These are phyloP conservation scores for Malus fusca DNA, from an alignment of 306 rosid species.

Conservation along the genomic window DNA sequence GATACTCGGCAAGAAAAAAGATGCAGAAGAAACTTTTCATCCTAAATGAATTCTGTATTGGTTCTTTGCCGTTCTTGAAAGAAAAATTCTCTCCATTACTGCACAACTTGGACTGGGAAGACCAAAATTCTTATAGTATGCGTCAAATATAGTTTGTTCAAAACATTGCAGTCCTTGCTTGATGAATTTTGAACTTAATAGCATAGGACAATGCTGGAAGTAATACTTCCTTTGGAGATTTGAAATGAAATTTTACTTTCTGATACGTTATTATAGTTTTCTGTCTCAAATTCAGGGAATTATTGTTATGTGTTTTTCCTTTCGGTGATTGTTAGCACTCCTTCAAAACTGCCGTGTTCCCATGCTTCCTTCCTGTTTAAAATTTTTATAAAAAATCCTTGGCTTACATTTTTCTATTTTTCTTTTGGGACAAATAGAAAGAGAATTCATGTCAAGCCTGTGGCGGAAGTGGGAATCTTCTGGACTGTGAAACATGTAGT, in stretches of 20 bases:
- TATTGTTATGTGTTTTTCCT: neutral
- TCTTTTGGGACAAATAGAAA: slow-evolving; percentile 40
- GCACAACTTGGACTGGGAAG: neutral
- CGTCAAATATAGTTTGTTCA: neutral
- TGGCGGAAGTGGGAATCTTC: slow-evolving; percentile 73
- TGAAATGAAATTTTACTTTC: neutral
- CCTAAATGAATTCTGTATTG: neutral
- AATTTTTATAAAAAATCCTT: neutral
- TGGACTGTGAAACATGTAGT: slow-evolving; percentile 75
- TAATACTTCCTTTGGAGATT: neutral
- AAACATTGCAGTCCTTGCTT: neutral
- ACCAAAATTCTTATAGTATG: neutral
- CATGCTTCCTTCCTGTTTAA: neutral
- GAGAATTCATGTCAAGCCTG: slow-evolving; percentile 93
- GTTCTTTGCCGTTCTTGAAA: neutral
- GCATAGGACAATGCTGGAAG: neutral
- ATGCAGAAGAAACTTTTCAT: neutral
- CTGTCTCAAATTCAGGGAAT: neutral
- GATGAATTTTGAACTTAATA: neutral
- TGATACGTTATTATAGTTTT: neutral
- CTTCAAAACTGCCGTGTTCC: neutral
- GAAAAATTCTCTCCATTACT: neutral
- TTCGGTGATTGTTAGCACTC: neutral
- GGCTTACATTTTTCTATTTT: slow-evolving; percentile 1
- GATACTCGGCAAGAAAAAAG: neutral